Conservation (phyloP, 2,329 filamentous ascomycete genomes). For the Albifimbria verrucaria region DNA sequence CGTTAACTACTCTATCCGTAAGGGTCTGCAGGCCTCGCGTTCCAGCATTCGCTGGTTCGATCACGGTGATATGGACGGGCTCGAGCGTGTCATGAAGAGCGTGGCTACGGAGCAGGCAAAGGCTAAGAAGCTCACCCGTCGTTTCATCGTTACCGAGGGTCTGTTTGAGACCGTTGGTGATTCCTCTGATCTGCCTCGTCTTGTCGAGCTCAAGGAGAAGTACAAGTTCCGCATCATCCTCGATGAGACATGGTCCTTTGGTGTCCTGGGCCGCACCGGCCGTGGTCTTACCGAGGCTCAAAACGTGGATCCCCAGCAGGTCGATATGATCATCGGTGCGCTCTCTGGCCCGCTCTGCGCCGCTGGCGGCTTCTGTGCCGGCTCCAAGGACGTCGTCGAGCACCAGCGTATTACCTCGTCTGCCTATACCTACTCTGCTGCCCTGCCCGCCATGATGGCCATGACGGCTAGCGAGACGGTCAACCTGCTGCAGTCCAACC, state of each 20-base stretch:
- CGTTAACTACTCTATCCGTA: slow-evolving; percentile 90
- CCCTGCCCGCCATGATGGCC: slow-evolving; percentile 86
- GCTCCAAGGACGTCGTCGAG: slow-evolving; percentile 85
- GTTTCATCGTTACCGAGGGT: slow-evolving; percentile 95
- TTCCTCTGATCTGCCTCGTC: slow-evolving; percentile 76
- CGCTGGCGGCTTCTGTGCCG: slow-evolving; percentile 94
- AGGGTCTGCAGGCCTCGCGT: slow-evolving; percentile 88
- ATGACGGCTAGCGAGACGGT: slow-evolving; percentile 95
- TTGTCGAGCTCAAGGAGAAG: slow-evolving; percentile 89
- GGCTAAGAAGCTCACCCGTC: slow-evolving; percentile 81
- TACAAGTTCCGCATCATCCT: slow-evolving; percentile 98
- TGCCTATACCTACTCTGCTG: slow-evolving; percentile 94
- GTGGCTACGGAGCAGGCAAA: slow-evolving; percentile 82
- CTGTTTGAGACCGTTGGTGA: slow-evolving; percentile 91
- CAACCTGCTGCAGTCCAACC: slow-evolving; percentile 79
- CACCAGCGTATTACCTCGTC: slow-evolving; percentile 93
- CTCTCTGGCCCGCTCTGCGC: slow-evolving; percentile 86
- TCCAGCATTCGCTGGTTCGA: slow-evolving; percentile 93
- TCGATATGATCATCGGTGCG: slow-evolving; percentile 97
- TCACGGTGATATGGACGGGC: slow-evolving; percentile 92
- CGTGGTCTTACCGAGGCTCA: slow-evolving; percentile 93
- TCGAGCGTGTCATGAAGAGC: slow-evolving; percentile 80
- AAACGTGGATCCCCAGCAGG: slow-evolving; percentile 87
- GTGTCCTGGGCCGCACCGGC: slow-evolving; percentile 86
- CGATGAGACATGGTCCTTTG: slow-evolving; percentile 97